Evolutionary conservation across 306 rosid genomes (phyloP), one percentile per base, ranked within the genome.

Genomic region (Rosa persica): DNA sequence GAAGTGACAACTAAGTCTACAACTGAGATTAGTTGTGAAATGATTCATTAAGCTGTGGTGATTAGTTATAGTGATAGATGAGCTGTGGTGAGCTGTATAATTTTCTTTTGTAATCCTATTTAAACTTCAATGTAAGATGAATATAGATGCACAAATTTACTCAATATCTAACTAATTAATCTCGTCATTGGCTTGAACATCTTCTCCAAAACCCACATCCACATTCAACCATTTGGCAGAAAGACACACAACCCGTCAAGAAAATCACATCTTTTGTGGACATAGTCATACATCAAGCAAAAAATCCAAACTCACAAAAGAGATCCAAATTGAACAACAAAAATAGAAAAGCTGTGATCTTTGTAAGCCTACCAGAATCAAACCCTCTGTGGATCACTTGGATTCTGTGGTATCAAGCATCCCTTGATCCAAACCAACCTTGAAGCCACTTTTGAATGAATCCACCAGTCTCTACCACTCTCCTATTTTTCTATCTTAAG

Each of bases 361-460:
- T 75, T 34, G 49, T 30, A 5, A 10, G 48, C 51, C 13, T 74
- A 91, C 98, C 93, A 73, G 79, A 87, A 30, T 96, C 87, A 70
- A 90, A 91, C 60, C 78, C 86, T 84, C 97, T 84, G 40, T 83
- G 79, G 77, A 71, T 78, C 2, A 86, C 78, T 10, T 93, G 87
- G 85, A 91, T 78, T 88, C 89, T 87, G 44, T 91, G 93, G 81
- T 74, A 83, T 0, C 93, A 93, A 62, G 96, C 96, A 65, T 92
- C 91, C 80, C 92, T 87, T 73, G 98, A 30, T 30, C 34, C 2
- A 30, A 69, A 96, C 97, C 80, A 87, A 84, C 43, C 89, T 83
- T 67, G 90, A 80, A 79, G 97, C 98, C 98, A 93, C 90, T 30
- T 15, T 52, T 72, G 69, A 25, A 74, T 25, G 67, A 25, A 27